phyloP scores from a whole-genome alignment of 345 rosid species.

The Cardamine chenopodiifolia region DNA sequence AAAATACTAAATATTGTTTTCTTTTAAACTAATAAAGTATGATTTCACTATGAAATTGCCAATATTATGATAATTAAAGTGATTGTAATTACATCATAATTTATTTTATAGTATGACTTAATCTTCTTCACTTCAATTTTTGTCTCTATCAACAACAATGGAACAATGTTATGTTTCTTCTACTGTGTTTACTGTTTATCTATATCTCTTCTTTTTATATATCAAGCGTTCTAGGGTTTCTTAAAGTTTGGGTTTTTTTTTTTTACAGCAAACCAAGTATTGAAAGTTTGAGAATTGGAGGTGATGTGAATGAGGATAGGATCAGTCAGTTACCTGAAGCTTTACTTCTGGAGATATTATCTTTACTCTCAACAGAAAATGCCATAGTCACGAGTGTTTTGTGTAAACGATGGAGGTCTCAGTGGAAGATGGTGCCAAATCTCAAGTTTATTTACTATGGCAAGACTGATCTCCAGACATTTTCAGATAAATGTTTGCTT shows the following conservation, averaged over 20 bases:
- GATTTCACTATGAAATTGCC: background rate
- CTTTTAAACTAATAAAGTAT: background rate
- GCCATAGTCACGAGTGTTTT: background rate
- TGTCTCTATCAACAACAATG: background rate
- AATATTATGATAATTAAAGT: background rate
- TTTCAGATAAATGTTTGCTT: background rate
- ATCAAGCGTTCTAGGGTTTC: background rate
- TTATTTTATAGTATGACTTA: too few relatives aligned
- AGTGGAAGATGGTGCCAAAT: background rate
- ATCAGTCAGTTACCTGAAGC: background rate
- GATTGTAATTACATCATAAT: background rate
- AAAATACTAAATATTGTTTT: background rate
- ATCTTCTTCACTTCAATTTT: background rate
- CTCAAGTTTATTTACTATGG: background rate
- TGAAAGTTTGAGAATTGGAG: background rate
- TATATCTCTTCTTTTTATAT: background rate
- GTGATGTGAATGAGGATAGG: background rate
- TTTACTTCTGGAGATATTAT: background rate
- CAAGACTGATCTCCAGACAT: background rate
- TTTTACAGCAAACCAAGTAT: background rate
- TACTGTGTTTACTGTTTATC: background rate
- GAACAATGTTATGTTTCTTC: background rate
- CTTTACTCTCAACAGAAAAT: background rate
- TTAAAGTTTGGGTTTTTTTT: background rate
- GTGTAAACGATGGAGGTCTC: background rate